Evolutionary conservation across 192 early-diverging fungal genomes (phyloP), one percentile per base, ranked within the genome.

Genomic region (Dissophora ornata): DNA sequence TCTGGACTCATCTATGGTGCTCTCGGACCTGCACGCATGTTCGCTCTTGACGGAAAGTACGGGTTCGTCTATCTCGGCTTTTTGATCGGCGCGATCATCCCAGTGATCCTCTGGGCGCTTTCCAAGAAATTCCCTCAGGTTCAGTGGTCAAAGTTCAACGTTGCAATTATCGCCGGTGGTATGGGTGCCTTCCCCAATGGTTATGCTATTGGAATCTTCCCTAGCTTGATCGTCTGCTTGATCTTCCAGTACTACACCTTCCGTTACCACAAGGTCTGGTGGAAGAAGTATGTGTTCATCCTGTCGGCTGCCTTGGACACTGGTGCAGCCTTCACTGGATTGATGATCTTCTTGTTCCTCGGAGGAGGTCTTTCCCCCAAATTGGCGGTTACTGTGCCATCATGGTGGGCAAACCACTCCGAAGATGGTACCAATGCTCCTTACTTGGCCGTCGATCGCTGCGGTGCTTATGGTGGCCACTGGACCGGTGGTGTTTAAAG

Each of bases 201-300:
- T 32, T 69, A 81, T 16, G 59, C 79, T 15, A 38, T 81, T 51
- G 81, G 81, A 29, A 75, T 56, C 16, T 38, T 62, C 1, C 34
- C 59, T 11, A 44, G 42, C 12, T 22, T 71, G 24, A 22, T 62
- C 15, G 53, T 82, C 24, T 68, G 77, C 18, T 75, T 84, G 22
- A 50, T 91, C 26, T 87, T 84, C 57, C 82, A 87, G 77, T 86
- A 62, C 54, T 82, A 66, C 38, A 46, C 87, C 5, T 79, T 75
- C 74, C 80, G 81, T 30, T 81, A 87, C 62, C 58, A 70, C 55
- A 68, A 82, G 28, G 47, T 36, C 4, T 88, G 87, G 87, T 90
- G 89, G 36, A 46, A 68, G 29, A 90, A 86, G 56, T 90, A 92
- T 69, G 90, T 90, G 48, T 91, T 89, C 71, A 81, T 93, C 18